Evolutionary conservation across 768 basidiomycete genomes (phyloP).

Genomic region (Hemileccinum impolitum): DNA sequence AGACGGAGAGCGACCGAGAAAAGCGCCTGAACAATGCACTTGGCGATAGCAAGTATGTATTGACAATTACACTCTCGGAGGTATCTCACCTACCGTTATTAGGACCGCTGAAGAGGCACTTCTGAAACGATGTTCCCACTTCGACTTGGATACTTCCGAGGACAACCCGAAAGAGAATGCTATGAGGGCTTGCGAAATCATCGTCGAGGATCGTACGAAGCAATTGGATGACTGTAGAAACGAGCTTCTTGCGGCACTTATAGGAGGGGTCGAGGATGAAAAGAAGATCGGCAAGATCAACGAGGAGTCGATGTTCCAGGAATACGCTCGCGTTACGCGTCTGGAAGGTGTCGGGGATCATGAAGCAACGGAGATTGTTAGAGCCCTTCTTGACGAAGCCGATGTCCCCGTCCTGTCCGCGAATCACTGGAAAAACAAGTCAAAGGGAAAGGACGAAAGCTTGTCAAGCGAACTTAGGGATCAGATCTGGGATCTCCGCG

Average conservation of each 20-base stretch:
- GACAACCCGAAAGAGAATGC: constrained; percentile 62
- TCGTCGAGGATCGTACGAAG: constrained; percentile 74
- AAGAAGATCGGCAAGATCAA: constrained; percentile 58
- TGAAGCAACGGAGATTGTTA: constrained; percentile 65
- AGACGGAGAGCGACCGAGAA: constrained; percentile 76
- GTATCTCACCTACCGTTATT: constrained; percentile 4
- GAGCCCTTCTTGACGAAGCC: constrained; percentile 58
- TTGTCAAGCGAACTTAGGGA: constrained; percentile 57
- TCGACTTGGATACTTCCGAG: constrained; percentile 69
- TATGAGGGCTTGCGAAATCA: constrained; percentile 90
- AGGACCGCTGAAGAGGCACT: constrained; percentile 91
- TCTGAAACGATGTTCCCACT: constrained; percentile 93
- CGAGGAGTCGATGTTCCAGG: constrained; percentile 76
- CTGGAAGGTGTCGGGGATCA: constrained; percentile 69
- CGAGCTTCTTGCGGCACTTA: constrained; percentile 66
- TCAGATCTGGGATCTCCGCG: constrained; percentile 75
- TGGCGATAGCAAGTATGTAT: constrained; percentile 75
- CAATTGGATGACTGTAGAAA: constrained; percentile 78
- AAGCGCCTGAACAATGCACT: constrained; percentile 83
- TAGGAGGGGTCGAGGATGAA: constrained; percentile 65
- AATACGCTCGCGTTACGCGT: constrained; percentile 67
- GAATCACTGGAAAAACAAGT: constrained; percentile 36
- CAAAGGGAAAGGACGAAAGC: constrained; percentile 53
- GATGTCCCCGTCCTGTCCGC: constrained; percentile 39
- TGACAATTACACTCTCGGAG: background rate